A percentile compares a stretch with the other conserved stretches of the same genome.
phyloP scores from a whole-genome alignment of 2,329 filamentous ascomycete genomes.

The Hypoxylon sp. region DNA sequence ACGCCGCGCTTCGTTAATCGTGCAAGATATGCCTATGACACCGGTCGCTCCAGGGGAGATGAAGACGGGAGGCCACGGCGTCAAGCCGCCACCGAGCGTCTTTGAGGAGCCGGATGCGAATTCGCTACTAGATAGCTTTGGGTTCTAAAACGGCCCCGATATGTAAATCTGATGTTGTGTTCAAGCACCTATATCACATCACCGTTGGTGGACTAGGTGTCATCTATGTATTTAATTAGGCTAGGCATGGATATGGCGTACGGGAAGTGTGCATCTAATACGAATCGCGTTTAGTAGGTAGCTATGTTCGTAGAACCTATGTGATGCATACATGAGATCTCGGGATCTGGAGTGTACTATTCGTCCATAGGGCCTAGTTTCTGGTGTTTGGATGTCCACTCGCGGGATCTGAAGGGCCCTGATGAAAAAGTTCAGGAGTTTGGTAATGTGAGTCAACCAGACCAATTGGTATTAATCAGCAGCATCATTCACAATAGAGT shows the following conservation, averaged over 20 bases:
- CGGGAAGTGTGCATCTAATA: constrained; percentile 8
- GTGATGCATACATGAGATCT: constrained; percentile 9
- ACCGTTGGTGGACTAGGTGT: constrained; percentile 3
- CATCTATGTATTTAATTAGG: constrained; percentile 22
- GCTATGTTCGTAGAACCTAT: not conserved
- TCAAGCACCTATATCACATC: constrained; percentile 2
- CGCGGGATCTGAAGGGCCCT: not conserved
- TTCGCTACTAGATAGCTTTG: constrained; percentile 92
- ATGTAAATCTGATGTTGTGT: not conserved
- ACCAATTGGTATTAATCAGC: constrained; percentile 12
- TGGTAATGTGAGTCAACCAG: constrained; percentile 4
- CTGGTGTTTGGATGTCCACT: not conserved
- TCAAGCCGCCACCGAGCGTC: constrained; percentile 75
- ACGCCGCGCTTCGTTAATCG: constrained; percentile 82
- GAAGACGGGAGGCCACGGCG: constrained; percentile 60
- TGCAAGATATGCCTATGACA: constrained; percentile 76
- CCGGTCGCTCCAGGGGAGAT: constrained; percentile 58
- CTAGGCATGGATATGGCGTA: constrained; percentile 15
- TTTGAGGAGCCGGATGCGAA: constrained; percentile 95
- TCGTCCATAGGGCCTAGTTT: constrained; percentile 4
- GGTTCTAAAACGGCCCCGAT: constrained; percentile 71
- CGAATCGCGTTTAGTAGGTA: not conserved
- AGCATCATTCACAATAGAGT: not conserved
- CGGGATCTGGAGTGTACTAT: constrained; percentile 20
- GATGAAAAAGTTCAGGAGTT: constrained; percentile 4